Conservation (phyloP, 1,139 yeast species). For the Meyerozyma carpophila region DNA sequence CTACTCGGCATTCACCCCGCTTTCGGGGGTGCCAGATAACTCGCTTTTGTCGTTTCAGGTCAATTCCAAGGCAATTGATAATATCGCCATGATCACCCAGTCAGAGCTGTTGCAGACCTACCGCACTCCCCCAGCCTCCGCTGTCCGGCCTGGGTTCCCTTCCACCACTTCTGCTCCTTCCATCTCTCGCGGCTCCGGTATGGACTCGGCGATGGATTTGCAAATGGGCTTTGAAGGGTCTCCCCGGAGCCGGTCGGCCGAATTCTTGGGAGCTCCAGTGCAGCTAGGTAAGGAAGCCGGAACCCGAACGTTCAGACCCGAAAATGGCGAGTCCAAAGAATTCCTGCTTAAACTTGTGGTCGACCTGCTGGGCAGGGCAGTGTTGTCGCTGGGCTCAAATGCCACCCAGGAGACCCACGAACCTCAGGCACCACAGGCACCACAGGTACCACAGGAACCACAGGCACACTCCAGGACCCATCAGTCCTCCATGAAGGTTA, state of each 20-base stretch:
- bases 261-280: not conserved
- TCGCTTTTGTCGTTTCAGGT: slow-evolving; percentile 19
- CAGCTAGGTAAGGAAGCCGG: not conserved
- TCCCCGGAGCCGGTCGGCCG: slow-evolving; percentile 1
- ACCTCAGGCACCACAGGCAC: not conserved
- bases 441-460: not conserved
- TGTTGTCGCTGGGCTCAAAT: slow-evolving; percentile 24
- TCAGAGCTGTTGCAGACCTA: slow-evolving; percentile 6
- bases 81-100: slow-evolving; percentile 25
- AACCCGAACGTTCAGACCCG: not conserved
- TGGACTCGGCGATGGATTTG: not conserved
- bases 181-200: not conserved
- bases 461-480: not conserved
- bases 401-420: not conserved
- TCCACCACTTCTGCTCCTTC: not conserved
- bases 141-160: slow-evolving; percentile 3
- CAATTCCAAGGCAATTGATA: slow-evolving; percentile 33
- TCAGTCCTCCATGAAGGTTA: not conserved
- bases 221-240: not conserved
- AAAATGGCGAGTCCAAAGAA: slow-evolving; percentile 10
- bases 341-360: slow-evolving; percentile 33
- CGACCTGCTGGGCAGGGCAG: slow-evolving; percentile 45
- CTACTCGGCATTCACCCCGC: slow-evolving; percentile 2
- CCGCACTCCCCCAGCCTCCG: slow-evolving; percentile 17
- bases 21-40: slow-evolving; percentile 10